A percentile compares a stretch with the other conserved stretches of the same genome.
phyloP scores from a whole-genome alignment of 129 eudicot species.

The Flaveria robusta region DNA sequence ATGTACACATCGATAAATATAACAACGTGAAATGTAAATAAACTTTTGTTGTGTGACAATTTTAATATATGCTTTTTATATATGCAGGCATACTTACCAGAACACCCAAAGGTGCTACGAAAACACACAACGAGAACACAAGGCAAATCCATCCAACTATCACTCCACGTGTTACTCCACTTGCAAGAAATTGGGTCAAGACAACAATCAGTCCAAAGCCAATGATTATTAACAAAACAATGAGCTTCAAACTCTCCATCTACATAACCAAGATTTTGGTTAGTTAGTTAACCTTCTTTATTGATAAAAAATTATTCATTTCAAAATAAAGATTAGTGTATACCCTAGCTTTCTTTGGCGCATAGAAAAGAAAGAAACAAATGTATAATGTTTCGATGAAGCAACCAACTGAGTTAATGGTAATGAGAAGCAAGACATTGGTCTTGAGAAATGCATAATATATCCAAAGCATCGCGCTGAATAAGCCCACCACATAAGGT shows the following conservation, averaged over 20 bases:
- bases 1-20: neutral
- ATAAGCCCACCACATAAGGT: slow-evolving; percentile 69
- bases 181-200: slow-evolving; percentile 44
- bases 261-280: slow-evolving; percentile 16
- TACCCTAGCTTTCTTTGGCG: slow-evolving; percentile 53
- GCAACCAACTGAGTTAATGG: slow-evolving; percentile 64
- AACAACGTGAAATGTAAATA: neutral
- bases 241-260: slow-evolving; percentile 54
- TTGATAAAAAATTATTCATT: neutral
- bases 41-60: neutral
- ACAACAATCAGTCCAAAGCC: slow-evolving; percentile 52
- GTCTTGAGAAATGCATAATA: slow-evolving; percentile 61
- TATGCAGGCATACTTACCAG: slow-evolving; percentile 46
- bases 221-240: slow-evolving; percentile 38
- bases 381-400: slow-evolving; percentile 59
- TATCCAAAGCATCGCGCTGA: slow-evolving; percentile 74
- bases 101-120: slow-evolving; percentile 66
- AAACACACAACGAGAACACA: slow-evolving; percentile 61
- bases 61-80: neutral
- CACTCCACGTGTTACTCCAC: slow-evolving; percentile 25
- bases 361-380: slow-evolving; percentile 59
- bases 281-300: neutral
- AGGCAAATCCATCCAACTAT: slow-evolving; percentile 72
- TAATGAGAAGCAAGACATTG: slow-evolving; percentile 55
- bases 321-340: neutral